A percentile compares a stretch with the other conserved stretches of the same genome.
Conservation (phyloP, 768 basidiomycete genomes). For the Daedalea quercina region DNA sequence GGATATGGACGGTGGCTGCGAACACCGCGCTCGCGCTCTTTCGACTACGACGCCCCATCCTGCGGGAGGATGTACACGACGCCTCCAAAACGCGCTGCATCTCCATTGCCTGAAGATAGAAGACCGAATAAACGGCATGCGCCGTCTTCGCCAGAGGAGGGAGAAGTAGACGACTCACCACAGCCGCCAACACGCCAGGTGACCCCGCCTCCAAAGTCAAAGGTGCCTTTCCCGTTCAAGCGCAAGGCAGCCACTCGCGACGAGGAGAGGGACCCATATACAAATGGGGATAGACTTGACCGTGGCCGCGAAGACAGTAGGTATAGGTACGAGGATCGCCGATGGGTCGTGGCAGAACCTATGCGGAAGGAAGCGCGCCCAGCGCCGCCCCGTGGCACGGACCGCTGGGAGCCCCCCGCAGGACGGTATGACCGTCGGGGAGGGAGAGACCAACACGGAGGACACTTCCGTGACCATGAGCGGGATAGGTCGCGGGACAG, state of each 20-base stretch:
- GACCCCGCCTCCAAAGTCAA: slow-evolving; percentile 29
- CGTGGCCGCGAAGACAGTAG: slow-evolving; percentile 38
- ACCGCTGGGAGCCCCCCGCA: slow-evolving; percentile 33
- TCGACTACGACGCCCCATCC: not conserved
- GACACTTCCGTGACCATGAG: not conserved
- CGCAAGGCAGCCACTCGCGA: slow-evolving; percentile 23
- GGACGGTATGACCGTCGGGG: slow-evolving; percentile 7
- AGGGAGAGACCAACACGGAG: not conserved
- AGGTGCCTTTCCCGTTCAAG: slow-evolving; percentile 77
- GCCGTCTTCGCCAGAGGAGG: slow-evolving; percentile 71
- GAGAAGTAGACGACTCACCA: slow-evolving; percentile 64
- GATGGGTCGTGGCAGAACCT: slow-evolving; percentile 15
- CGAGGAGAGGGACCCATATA: slow-evolving; percentile 7
- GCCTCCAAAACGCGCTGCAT: slow-evolving; percentile 51
- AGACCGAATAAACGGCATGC: slow-evolving; percentile 50
- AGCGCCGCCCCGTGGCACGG: slow-evolving; percentile 14
- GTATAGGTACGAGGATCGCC: slow-evolving; percentile 30
- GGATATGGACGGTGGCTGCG: too few species aligned
- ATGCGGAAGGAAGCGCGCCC: slow-evolving; percentile 10
- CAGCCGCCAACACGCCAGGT: slow-evolving; percentile 16
- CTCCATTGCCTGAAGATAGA: slow-evolving; percentile 40
- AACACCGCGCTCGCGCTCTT: too few species aligned
- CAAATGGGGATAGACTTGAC: slow-evolving; percentile 2
- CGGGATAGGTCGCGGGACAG: not conserved
- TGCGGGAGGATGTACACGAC: not conserved